Percentiles rank a stretch among this genome's conserved stretches.
Evolutionary conservation across 1,284 basidiomycete genomes (phyloP).

Genomic region (Ganoderma boninense): DNA sequence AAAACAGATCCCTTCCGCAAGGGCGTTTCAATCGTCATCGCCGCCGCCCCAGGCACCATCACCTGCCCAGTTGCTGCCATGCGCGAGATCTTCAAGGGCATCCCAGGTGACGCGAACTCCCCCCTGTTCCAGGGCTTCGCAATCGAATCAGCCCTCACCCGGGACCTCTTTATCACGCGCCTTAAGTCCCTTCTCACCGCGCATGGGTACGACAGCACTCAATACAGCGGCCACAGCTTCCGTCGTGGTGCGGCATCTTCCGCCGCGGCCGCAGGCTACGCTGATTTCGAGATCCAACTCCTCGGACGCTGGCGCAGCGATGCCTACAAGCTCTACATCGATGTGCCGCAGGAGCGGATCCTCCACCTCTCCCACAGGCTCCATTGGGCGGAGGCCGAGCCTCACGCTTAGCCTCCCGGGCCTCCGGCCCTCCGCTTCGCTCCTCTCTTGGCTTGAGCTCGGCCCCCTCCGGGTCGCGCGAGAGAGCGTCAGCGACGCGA

Average conservation of each 20-base stretch:
- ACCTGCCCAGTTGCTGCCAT: conserved; percentile 41
- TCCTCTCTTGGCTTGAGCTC: conserved; percentile 22
- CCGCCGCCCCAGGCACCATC: conserved; percentile 30
- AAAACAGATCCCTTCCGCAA: conserved; percentile 50
- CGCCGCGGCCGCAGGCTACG: conserved; percentile 42
- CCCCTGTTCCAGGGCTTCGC: not conserved
- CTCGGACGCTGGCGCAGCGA: conserved; percentile 46
- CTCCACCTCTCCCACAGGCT: conserved; percentile 42
- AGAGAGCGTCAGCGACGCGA: conserved; percentile 23
- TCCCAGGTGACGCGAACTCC: no score
- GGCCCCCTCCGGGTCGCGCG: conserved; percentile 18
- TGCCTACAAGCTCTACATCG: conserved; percentile 47
- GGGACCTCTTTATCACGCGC: conserved; percentile 25
- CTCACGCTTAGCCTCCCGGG: conserved; percentile 20
- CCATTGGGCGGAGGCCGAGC: conserved; percentile 42
- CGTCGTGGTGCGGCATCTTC: conserved; percentile 33
- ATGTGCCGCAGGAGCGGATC: conserved; percentile 33
- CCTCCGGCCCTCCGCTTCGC: conserved; percentile 18
- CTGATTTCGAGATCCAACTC: conserved; percentile 45
- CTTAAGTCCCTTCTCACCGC: conserved; percentile 27
- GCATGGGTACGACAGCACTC: conserved; percentile 34
- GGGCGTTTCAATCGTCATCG: conserved; percentile 42
- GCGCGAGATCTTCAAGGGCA: not conserved
- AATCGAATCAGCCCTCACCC: not conserved
- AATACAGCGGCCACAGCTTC: conserved; percentile 43